Conservation (phyloP, 768 basidiomycete genomes). For the Suillus sp. region DNA sequence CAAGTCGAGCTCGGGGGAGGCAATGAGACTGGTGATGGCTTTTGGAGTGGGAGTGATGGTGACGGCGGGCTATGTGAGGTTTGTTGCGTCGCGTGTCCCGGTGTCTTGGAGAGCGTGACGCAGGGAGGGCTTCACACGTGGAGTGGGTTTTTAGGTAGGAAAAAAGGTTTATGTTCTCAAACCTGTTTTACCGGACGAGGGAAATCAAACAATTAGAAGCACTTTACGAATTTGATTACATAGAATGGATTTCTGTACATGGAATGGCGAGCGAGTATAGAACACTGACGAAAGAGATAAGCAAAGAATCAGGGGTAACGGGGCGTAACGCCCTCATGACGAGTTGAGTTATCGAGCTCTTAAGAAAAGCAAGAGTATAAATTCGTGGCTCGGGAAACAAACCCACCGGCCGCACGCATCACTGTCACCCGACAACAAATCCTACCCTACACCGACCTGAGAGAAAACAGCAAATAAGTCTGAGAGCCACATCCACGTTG, state of each 20-base stretch:
- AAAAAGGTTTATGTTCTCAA: not conserved
- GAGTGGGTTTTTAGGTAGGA: not conserved
- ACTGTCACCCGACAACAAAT: too few species aligned
- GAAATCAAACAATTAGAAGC: not conserved
- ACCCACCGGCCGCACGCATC: too few species aligned
- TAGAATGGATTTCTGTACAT: not conserved
- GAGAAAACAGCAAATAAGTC: not conserved
- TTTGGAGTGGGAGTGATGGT: constrained; percentile 33
- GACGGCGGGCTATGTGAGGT: constrained; percentile 17
- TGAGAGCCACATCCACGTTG: not conserved
- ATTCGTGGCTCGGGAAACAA: constrained; percentile 11
- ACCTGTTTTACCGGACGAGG: not conserved
- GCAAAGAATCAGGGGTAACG: constrained; percentile 31
- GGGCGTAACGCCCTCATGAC: constrained; percentile 85
- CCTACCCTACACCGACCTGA: not conserved
- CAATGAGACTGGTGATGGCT: constrained; percentile 23
- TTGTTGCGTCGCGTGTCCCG: constrained; percentile 12
- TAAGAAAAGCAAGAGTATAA: constrained; percentile 31
- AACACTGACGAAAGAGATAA: not conserved
- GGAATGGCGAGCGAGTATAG: not conserved
- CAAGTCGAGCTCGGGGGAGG: not conserved
- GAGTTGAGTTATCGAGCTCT: constrained; percentile 93
- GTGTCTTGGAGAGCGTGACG: not conserved
- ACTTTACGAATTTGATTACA: not conserved
- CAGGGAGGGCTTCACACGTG: not conserved